phyloP scores from a whole-genome alignment of 768 basidiomycete genomes.

The Podaxis sp. region DNA sequence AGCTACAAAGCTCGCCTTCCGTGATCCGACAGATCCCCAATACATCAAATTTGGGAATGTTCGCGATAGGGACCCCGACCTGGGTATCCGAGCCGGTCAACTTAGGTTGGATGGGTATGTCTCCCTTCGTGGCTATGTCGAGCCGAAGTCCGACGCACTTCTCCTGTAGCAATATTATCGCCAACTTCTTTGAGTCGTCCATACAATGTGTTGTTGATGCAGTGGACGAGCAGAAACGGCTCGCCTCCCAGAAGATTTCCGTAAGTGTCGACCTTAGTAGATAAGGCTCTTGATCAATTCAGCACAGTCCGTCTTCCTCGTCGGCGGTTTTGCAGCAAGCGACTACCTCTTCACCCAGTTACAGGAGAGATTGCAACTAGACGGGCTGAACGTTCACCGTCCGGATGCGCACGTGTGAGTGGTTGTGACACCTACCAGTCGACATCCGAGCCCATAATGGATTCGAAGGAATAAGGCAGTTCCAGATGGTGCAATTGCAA shows the following conservation, averaged over 20 bases:
- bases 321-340: conserved; percentile 21
- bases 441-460: not conserved
- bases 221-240: conserved; percentile 13
- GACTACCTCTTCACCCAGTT: conserved; percentile 19
- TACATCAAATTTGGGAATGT: conserved; percentile 20
- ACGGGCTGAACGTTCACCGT: conserved; percentile 11
- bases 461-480: conserved; percentile 25
- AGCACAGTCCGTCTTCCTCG: conserved; percentile 17
- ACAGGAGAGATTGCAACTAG: conserved; percentile 4
- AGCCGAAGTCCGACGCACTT: too few relatives aligned
- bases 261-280: conserved; percentile 1
- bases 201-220: conserved; percentile 17
- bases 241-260: conserved; percentile 11
- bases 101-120: conserved; percentile 18
- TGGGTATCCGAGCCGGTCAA: conserved; percentile 18
- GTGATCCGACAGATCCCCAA: conserved; percentile 16
- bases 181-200: conserved; percentile 19
- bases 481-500: conserved; percentile 26
- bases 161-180: conserved; percentile 13
- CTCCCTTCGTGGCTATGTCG: not conserved
- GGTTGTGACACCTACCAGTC: not conserved
- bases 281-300: not conserved
- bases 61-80: conserved; percentile 16
- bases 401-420: conserved; percentile 16
- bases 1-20: conserved; percentile 19